Evolutionary conservation across 2,329 filamentous ascomycete species (phyloP), one percentile per base, ranked within the genome.

Genomic region (Stemphylium beticola): DNA sequence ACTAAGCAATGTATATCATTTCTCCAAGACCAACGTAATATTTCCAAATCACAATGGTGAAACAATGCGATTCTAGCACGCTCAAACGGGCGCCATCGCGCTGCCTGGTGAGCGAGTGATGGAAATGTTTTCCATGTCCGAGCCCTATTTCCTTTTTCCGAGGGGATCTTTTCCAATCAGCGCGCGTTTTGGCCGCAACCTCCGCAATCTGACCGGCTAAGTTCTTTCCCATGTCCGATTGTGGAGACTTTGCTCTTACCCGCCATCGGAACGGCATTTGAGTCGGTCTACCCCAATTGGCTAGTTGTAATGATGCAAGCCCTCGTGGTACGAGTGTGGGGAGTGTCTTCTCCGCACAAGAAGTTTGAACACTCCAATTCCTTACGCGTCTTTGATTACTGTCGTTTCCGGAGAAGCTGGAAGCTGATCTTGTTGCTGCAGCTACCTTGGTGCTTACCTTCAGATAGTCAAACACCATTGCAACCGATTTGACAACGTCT

Each of bases 261-360:
- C 67, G 62, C 64, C 58, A 62, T 64, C 68, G 65, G 66, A 55
- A 36, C 71, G 72, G 72, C 69, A 73, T 59, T 62, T 69, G 61
- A 24, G 34, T 71, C 69, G 69, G 71, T 56, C 57, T 26, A 56
- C 63, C 58, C 17, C 58, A 67, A 57, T 26, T 31, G 49, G 62
- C 52, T 72, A 70, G 62, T 45, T 48, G 53, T 34, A 45, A 57
- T 61, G 42, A 61, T 71, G 62, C 60, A 62, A 57, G 32, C 57
- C 52, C 57, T 60, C 64, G 62, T 60, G 66, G 52, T 60, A 41
- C 18, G 57, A 47, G 63, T 74, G 68, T 74, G 70, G 70, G 66
- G 69, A 64, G 59, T 44, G 57, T 55, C 61, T 63, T 50, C 62
- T 71, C 61, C 59, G 55, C 65, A 61, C 54, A 52, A 61, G 57